phyloP scores from a whole-genome alignment of 2,329 filamentous ascomycete species.

The Claviceps paspali region DNA sequence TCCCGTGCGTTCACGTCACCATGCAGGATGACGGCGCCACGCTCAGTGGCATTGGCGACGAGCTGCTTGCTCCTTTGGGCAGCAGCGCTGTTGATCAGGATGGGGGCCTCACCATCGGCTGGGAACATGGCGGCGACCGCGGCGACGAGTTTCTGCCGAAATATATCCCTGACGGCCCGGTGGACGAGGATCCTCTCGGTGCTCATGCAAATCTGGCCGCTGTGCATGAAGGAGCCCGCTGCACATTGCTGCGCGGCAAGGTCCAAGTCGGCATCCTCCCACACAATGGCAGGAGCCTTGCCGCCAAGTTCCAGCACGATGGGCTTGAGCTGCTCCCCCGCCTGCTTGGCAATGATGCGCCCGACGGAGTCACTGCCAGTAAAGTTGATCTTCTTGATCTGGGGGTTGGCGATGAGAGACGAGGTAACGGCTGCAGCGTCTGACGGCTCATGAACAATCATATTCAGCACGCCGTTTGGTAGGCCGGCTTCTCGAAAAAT shows the following conservation, averaged over 20 bases:
- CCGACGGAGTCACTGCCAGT: constrained; percentile 66
- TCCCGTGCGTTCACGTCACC: constrained; percentile 21
- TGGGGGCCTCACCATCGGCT: constrained; percentile 46
- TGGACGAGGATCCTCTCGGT: constrained; percentile 59
- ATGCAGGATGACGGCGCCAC: constrained; percentile 42
- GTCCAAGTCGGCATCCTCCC: constrained; percentile 64
- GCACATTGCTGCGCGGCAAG: constrained; percentile 54
- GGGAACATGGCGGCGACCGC: constrained; percentile 28
- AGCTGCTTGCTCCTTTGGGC: constrained; percentile 51
- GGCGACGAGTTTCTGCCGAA: constrained; percentile 27
- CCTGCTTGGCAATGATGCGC: constrained; percentile 52
- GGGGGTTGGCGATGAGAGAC: constrained; percentile 49
- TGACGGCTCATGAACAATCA: constrained; percentile 49
- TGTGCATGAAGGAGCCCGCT: constrained; percentile 55
- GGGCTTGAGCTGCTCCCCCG: constrained; percentile 64
- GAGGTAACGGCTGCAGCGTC: constrained; percentile 53
- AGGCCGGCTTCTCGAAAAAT: constrained; percentile 61
- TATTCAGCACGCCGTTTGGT: constrained; percentile 58
- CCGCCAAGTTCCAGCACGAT: constrained; percentile 70
- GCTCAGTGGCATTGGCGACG: constrained; percentile 49
- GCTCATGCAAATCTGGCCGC: constrained; percentile 74
- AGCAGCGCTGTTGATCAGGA: constrained; percentile 54
- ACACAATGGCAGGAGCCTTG: constrained; percentile 64
- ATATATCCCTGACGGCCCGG: constrained; percentile 28
- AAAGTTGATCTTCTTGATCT: constrained; percentile 71